Evolutionary conservation across 2,329 filamentous ascomycete genomes (phyloP).

Genomic region (Colletotrichum neosansevieriae): DNA sequence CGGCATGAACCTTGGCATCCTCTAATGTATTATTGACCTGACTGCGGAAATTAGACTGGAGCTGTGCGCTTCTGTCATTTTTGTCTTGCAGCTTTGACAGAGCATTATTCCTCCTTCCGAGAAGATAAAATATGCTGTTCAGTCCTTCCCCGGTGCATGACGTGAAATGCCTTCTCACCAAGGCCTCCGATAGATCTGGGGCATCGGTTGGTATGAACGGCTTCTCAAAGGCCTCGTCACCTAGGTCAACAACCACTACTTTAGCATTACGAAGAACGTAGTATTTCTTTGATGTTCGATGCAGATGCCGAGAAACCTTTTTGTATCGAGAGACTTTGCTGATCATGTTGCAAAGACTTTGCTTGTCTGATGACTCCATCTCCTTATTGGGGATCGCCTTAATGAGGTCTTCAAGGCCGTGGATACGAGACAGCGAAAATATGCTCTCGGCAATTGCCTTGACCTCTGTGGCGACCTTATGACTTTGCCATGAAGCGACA

Average conservation of each 20-base stretch:
- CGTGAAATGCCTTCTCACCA: too few species aligned
- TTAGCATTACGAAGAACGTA: background rate
- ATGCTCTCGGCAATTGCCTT: background rate
- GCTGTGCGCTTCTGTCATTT: background rate
- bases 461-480: background rate
- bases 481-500: background rate
- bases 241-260: background rate
- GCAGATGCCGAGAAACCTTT: background rate
- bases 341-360: background rate
- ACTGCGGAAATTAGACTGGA: background rate
- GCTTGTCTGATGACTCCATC: background rate
- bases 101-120: too few species aligned
- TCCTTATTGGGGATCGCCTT: background rate
- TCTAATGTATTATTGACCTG: constrained; percentile 23
- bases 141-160: too few species aligned
- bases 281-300: background rate
- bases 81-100: background rate
- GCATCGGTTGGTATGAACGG: too few species aligned
- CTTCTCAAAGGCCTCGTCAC: too few species aligned
- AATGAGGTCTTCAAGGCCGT: background rate
- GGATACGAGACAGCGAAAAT: background rate
- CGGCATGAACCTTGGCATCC: constrained; percentile 59
- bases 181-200: too few species aligned
- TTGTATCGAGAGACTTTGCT: background rate
- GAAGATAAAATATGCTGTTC: too few species aligned